These are phyloP conservation scores for Diddensiella caesifluorescens DNA, from an alignment of 805 yeast genomes.

Conservation along the genomic window DNA sequence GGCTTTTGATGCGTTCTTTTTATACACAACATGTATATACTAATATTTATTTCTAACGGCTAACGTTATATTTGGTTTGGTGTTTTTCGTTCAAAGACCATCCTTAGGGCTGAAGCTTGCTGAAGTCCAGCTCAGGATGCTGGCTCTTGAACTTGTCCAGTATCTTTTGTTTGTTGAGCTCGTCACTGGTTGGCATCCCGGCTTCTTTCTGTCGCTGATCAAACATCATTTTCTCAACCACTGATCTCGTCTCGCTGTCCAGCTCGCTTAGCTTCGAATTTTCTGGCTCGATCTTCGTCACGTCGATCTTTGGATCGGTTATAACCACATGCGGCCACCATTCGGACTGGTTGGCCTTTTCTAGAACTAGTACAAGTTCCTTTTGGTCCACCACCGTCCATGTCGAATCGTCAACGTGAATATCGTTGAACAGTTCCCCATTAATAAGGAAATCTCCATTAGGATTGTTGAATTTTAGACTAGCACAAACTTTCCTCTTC, in stretches of 20 bases:
- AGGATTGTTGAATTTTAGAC: constrained; percentile 18
- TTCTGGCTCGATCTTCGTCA: constrained; percentile 39
- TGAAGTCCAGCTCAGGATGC: constrained; percentile 43
- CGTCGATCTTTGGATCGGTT: constrained; percentile 36
- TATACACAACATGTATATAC: neutral
- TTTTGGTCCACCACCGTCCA: constrained; percentile 40
- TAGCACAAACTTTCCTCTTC: constrained; percentile 24
- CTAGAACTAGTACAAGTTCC: constrained; percentile 35
- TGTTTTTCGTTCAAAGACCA: neutral
- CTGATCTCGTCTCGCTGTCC: constrained; percentile 39
- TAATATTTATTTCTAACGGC: neutral
- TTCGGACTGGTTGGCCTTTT: constrained; percentile 34
- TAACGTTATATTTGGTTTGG: neutral
- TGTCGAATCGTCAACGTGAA: constrained; percentile 34
- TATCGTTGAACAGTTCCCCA: constrained; percentile 35
- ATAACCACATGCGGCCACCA: constrained; percentile 46
- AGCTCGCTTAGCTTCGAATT: constrained; percentile 36
- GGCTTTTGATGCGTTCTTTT: constrained; percentile 25
- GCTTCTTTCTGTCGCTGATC: constrained; percentile 39
- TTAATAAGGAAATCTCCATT: constrained; percentile 23
- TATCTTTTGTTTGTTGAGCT: constrained; percentile 31
- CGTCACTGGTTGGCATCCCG: constrained; percentile 37
- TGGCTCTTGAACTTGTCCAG: constrained; percentile 37
- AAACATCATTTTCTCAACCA: constrained; percentile 45
- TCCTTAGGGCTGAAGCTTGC: constrained; percentile 25